Evolutionary conservation across 169 alveolate species (phyloP).

Genomic region (Eimeria praecox): DNA sequence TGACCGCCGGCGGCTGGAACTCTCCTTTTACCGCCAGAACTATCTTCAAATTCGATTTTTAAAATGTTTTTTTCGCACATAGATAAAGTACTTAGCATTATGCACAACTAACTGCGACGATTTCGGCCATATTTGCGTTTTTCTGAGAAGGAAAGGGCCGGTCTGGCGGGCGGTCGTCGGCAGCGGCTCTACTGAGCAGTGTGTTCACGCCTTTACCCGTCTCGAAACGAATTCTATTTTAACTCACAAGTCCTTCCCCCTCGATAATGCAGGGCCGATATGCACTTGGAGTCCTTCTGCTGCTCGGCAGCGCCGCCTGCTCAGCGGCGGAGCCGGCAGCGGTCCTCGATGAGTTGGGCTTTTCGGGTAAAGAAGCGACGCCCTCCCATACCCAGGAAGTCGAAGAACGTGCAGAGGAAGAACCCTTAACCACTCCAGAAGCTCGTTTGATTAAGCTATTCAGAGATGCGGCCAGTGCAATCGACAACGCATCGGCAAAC

Average conservation of each 20-base stretch:
- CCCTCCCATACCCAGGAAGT: neutral
- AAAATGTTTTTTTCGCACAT: neutral
- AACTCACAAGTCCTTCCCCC: neutral
- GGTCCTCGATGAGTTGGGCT: neutral
- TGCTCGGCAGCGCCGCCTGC: neutral
- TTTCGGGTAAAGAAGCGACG: neutral
- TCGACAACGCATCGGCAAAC: neutral
- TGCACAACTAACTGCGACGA: neutral
- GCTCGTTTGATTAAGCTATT: neutral
- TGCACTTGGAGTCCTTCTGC: neutral
- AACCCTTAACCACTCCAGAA: neutral
- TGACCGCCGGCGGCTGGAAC: neutral
- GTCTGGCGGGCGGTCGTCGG: neutral
- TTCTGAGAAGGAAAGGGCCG: constrained; percentile 15
- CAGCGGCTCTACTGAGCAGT: neutral
- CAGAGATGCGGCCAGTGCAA: neutral
- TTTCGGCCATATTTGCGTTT: neutral
- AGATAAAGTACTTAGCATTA: neutral
- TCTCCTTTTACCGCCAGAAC: neutral
- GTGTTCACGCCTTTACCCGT: neutral
- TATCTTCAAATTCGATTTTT: neutral
- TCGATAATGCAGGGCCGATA: neutral
- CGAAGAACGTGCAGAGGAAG: neutral
- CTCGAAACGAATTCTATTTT: neutral
- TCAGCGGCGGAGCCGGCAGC: constrained; percentile 1